These are phyloP conservation scores for Fusarium metavorans DNA, from an alignment of 2,329 filamentous ascomycete species.

Conservation along the genomic window DNA sequence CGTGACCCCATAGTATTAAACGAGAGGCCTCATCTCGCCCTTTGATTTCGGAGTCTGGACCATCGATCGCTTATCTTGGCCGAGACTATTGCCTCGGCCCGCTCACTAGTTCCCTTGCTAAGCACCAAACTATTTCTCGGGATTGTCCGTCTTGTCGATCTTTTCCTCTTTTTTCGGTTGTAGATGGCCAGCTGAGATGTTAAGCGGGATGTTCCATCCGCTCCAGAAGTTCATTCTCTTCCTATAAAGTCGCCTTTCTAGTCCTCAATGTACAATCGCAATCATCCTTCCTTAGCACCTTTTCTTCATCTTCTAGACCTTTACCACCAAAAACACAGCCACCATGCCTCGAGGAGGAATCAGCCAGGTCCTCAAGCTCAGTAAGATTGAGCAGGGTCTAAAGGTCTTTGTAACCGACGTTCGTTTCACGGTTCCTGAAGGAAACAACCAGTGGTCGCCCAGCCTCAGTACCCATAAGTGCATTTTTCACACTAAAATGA, in stretches of 20 bases:
- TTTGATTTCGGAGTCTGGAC: background rate
- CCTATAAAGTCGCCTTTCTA: background rate
- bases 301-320: background rate
- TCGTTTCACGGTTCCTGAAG: background rate
- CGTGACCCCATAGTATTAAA: background rate
- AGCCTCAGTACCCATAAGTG: background rate
- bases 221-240: background rate
- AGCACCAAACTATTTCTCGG: background rate
- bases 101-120: conserved; percentile 4
- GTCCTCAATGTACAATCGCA: background rate
- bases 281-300: background rate
- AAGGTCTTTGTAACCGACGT: background rate
- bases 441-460: background rate
- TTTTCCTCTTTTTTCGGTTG: background rate
- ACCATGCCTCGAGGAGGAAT: background rate
- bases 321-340: background rate
- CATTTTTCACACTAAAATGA: background rate
- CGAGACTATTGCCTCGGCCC: conserved; percentile 8
- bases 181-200: background rate
- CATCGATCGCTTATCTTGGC: background rate
- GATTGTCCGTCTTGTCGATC: background rate
- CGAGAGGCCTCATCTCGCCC: background rate
- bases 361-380: background rate
- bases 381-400: background rate
- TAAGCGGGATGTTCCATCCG: background rate